Base-by-base conservation (phyloP, 345 rosid genomes). In the Eucalyptus paniculata region DNA sequence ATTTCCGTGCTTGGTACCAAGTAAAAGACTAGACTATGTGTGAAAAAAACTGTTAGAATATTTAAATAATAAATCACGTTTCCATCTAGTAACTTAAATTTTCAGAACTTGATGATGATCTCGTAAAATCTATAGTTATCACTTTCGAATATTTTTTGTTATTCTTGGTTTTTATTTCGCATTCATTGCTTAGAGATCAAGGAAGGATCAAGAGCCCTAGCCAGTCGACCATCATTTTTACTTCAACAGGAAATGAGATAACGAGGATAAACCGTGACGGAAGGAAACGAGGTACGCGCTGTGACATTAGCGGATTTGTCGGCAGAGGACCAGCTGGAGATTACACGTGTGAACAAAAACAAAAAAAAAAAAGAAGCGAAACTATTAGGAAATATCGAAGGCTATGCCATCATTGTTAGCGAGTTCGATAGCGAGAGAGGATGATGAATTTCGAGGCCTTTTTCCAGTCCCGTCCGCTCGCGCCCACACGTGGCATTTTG, bases 11-110 rank as follows among this genome's bases (percentile, higher is more conserved):
- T 56, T 24, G 2, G 1, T 56, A 56, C 30, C 1, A 24, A 5
- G 13, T 9, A 56, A 56, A 56, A 24, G 1, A 56, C 21, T 0
- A 24, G 1, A 24, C 0, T 56, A 56, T 0, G 0, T 0, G 3
- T 56, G 30, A 10, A 1, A 2, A 24, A 23, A 3, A 10, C 1
- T 24, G 0, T 24, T 24, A 24, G 0, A 9, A 56, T 56, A 56
- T 23, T 24, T 10, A 56, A 24, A 56, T 56, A 56, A 56, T 10
- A 24, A 56, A 23, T 56, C 3, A 24, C 3, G 0, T 56, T 2
- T 24, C 0, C 3, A 56, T 56, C 2, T 24, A 24, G 1, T 56
- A 23, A 2, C 6, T 56, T 56, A 56, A 56, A 26, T 2, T 56
- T 56, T 56, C 3, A 56, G 0, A 56, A 24, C 1, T 24, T 56